phyloP scores from a whole-genome alignment of 2,329 filamentous ascomycete species.

The Hyphodiscus sp. region DNA sequence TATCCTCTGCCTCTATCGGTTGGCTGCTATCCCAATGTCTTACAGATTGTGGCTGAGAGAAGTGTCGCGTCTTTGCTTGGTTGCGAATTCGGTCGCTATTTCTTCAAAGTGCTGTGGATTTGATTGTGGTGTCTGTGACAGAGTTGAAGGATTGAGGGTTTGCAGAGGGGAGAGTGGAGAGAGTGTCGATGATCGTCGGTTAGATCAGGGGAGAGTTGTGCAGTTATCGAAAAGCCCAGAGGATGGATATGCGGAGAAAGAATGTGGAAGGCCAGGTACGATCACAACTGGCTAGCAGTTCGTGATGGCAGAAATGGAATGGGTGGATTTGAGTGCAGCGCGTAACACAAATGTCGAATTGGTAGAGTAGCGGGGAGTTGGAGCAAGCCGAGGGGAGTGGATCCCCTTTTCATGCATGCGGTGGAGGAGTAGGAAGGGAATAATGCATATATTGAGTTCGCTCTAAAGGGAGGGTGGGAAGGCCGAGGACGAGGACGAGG shows the following conservation, averaged over 20 bases:
- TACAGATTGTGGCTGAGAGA: not conserved
- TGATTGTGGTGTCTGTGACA: not conserved
- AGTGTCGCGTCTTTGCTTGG: not conserved
- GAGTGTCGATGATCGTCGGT: conserved; percentile 10
- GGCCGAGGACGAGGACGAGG: not conserved
- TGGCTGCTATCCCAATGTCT: not conserved
- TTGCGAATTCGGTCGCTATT: not conserved
- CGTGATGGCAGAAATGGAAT: conserved; percentile 5
- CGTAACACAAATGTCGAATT: conserved; percentile 11
- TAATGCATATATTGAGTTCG: not conserved
- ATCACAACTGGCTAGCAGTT: conserved; percentile 18
- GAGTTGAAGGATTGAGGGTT: too few species aligned
- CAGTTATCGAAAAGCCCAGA: conserved; percentile 6
- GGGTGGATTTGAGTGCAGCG: conserved; percentile 7
- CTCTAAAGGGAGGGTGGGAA: too few species aligned
- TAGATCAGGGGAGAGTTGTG: conserved; percentile 11
- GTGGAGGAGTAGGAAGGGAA: too few species aligned
- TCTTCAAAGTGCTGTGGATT: not conserved
- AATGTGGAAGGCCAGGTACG: conserved; percentile 18
- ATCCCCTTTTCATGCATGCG: not conserved
- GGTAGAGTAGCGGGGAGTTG: not conserved
- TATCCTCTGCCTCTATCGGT: not conserved
- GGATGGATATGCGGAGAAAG: not conserved
- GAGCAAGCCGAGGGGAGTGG: not conserved
- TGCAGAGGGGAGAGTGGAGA: conserved; percentile 1